Base-by-base conservation (phyloP, 768 basidiomycete genomes). In the Xanthoconium stramineum region DNA sequence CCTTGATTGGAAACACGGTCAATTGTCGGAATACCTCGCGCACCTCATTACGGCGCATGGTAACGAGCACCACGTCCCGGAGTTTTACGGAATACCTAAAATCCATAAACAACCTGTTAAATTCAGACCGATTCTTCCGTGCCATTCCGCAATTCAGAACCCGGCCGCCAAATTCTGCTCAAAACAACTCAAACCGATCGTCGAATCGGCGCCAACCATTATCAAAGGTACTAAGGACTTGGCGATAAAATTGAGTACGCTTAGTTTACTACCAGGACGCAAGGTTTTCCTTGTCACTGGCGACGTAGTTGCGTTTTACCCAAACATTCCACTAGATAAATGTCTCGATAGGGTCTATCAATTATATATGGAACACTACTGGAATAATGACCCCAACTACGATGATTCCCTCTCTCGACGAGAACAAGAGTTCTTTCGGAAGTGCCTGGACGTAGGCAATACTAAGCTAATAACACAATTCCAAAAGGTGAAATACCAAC, bases 171-270 rank as follows among this genome's bases (percentile, higher is more conserved):
- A 47, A 24, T 47, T 47, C 20, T 35, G 33, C 20, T 13, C 11
- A 4, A 58, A 58, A 58, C 17, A 9, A 5, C 60, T 61, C 51
- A 61, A 58, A 56, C 60, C 54, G 11, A 0, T 61, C 1, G 35
- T 61, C 19, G 5, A 38, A 5, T 1, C 28, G 43, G 60, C 57
- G 51, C 56, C 36, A 20, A 50, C 57, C 13, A n/a, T 61, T 13
- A 47, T 61, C 0, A 24, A 44, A 3, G 60, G 57, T 0, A 39
- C 44, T 17, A 61, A 61, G 24, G 53, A 61, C 35, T 10, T 61
- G 44, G 57, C 57, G 50, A 55, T 55, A 45, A 58, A 58, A 58
- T 56, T 58, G 47, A 61, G 56, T 39, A 11, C 57, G n/a, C 36
- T 61, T 6, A 3, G 17, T 7, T 9, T 50, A 0, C 0, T 1